Conservation (phyloP, 2,329 filamentous ascomycete species). For the Neobulgaria alba region DNA sequence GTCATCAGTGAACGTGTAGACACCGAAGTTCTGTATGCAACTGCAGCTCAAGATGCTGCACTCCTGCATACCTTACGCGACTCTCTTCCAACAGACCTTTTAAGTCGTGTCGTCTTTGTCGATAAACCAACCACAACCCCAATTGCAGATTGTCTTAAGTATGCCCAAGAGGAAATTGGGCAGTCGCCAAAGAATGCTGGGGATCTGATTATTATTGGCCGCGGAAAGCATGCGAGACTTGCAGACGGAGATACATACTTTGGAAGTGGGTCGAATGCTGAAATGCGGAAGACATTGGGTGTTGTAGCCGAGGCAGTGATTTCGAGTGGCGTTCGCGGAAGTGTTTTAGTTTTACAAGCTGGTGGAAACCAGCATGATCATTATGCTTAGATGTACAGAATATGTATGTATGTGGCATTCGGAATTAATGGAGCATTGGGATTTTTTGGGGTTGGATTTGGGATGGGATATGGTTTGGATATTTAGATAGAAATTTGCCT, state of each 20-base stretch:
- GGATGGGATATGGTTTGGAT: too few relatives aligned
- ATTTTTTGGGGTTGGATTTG: too few relatives aligned
- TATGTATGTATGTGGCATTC: not conserved
- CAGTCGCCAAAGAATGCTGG: conserved; percentile 56
- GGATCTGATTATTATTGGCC: conserved; percentile 62
- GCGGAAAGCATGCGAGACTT: conserved; percentile 21
- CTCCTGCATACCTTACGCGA: conserved; percentile 51
- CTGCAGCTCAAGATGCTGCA: conserved; percentile 28
- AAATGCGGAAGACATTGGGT: conserved; percentile 47
- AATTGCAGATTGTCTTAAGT: conserved; percentile 35
- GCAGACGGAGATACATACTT: not conserved
- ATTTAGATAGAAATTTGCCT: too few relatives aligned
- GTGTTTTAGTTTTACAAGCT: conserved; percentile 63
- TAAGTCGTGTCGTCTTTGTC: conserved; percentile 48
- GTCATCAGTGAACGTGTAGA: conserved; percentile 17
- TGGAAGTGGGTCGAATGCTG: conserved; percentile 14
- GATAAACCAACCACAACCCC: conserved; percentile 36
- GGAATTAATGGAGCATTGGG: too few relatives aligned
- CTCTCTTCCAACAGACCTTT: conserved; percentile 43
- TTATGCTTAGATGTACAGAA: conserved; percentile 30
- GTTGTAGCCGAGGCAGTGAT: conserved; percentile 52
- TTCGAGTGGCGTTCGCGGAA: conserved; percentile 50
- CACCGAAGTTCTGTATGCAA: conserved; percentile 18
- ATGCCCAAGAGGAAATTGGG: conserved; percentile 51
- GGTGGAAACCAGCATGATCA: conserved; percentile 23